Evolutionary conservation across 139 green algal genomes (phyloP).

Genomic region (Tetraselmis chui): DNA sequence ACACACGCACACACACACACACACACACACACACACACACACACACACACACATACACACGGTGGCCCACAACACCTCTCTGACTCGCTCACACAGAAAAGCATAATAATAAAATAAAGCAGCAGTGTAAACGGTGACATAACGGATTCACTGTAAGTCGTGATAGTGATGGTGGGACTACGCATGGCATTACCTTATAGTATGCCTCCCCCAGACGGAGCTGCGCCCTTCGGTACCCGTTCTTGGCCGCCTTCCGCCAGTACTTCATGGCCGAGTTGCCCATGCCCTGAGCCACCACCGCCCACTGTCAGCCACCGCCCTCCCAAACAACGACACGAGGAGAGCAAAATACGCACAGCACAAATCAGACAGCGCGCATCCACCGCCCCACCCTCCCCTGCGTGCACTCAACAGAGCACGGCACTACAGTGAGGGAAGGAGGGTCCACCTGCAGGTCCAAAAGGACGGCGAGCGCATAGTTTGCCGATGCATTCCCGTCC

Average conservation of each 20-base stretch:
- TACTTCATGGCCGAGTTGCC: background rate
- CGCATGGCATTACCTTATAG: background rate
- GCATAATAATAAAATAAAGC: too few relatives aligned
- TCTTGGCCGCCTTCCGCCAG: background rate
- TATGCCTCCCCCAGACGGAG: background rate
- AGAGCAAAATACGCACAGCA: background rate
- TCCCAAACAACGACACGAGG: too few relatives aligned
- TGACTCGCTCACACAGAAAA: too few relatives aligned
- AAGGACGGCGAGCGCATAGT: background rate
- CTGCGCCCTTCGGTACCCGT: background rate
- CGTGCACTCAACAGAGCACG: background rate
- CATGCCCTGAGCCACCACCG: background rate
- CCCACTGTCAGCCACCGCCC: too few relatives aligned
- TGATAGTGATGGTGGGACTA: too few relatives aligned
- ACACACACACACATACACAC: too few relatives aligned
- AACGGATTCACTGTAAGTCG: too few relatives aligned
- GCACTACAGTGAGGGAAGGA: background rate
- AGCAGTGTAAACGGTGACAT: too few relatives aligned
- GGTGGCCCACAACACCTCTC: too few relatives aligned
- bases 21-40: too few relatives aligned
- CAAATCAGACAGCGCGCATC: background rate
- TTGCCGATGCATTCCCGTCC: background rate
- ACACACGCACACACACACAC: too few relatives aligned
- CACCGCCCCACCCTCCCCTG: too few relatives aligned
- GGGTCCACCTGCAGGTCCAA: background rate